These are phyloP conservation scores for Lojkania enalia DNA, from an alignment of 2,329 filamentous ascomycete species.

Conservation along the genomic window DNA sequence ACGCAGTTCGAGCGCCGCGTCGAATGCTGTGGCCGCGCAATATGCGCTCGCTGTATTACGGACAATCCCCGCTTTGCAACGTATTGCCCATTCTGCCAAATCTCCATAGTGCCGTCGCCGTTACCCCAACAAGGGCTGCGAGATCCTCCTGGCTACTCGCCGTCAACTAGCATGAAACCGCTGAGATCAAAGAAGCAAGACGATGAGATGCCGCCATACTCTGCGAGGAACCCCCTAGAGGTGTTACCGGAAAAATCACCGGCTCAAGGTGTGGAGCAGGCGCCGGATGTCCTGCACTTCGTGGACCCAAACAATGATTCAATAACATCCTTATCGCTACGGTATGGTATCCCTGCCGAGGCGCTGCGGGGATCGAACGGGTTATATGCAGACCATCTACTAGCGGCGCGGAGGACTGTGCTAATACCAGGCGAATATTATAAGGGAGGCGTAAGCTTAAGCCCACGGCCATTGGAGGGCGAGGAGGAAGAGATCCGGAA, in stretches of 20 bases:
- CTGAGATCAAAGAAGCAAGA: constrained; percentile 20
- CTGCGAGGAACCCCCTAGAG: constrained; percentile 36
- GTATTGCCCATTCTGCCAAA: constrained; percentile 76
- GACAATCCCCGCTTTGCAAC: constrained; percentile 69
- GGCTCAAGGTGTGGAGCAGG: constrained; percentile 33
- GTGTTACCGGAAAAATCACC: constrained; percentile 35
- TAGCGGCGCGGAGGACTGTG: constrained; percentile 69
- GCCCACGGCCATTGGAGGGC: constrained; percentile 70
- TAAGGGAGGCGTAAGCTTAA: constrained; percentile 67
- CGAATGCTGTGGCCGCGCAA: constrained; percentile 69
- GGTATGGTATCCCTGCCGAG: constrained; percentile 68
- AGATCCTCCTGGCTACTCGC: constrained; percentile 68
- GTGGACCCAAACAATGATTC: constrained; percentile 70
- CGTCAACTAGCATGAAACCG: constrained; percentile 37
- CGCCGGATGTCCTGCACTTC: constrained; percentile 74
- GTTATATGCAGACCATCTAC: constrained; percentile 70
- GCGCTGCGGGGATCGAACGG: constrained; percentile 69
- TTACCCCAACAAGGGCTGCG: constrained; percentile 67
- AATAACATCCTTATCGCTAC: constrained; percentile 68
- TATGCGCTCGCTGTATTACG: constrained; percentile 72
- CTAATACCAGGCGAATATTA: constrained; percentile 73
- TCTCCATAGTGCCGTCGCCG: constrained; percentile 63
- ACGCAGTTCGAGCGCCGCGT: constrained; percentile 63
- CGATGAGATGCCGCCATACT: constrained; percentile 52
- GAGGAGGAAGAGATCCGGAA: constrained; percentile 75